phyloP scores from a whole-genome alignment of 2,329 filamentous ascomycete species.

The Teratosphaeria epicoccoides region DNA sequence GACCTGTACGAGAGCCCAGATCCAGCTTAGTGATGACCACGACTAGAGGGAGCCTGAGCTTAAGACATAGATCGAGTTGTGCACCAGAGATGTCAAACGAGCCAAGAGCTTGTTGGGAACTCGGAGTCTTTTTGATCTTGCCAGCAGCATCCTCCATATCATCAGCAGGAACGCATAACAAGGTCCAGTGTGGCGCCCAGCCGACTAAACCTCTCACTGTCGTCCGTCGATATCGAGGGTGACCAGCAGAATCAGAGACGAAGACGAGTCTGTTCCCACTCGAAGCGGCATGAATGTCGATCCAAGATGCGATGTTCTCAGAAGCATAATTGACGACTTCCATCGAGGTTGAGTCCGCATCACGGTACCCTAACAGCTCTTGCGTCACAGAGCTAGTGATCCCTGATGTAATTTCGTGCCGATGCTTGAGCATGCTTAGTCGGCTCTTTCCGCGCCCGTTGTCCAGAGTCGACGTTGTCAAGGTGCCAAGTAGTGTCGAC shows the following conservation, averaged over 20 bases:
- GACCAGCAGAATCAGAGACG: conserved; percentile 83
- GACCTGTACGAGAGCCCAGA: conserved; percentile 59
- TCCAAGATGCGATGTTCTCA: conserved; percentile 82
- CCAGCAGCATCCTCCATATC: conserved; percentile 45
- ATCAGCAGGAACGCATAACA: conserved; percentile 78
- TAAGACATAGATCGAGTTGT: conserved; percentile 76
- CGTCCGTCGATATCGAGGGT: conserved; percentile 79
- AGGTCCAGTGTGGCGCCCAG: conserved; percentile 89
- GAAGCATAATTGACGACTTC: conserved; percentile 73
- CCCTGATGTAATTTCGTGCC: conserved; percentile 84
- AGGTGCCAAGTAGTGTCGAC: conserved; percentile 75
- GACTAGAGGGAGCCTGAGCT: conserved; percentile 64
- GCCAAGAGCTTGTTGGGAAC: conserved; percentile 43
- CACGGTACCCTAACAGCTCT: conserved; percentile 74
- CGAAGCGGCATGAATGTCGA: conserved; percentile 77
- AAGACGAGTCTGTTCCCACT: conserved; percentile 69
- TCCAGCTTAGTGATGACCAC: conserved; percentile 89
- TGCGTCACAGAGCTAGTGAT: conserved; percentile 91
- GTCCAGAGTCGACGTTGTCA: conserved; percentile 79
- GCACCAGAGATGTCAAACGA: conserved; percentile 61
- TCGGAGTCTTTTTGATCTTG: conserved; percentile 36
- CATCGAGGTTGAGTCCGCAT: conserved; percentile 16
- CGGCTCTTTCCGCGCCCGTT: conserved; percentile 87
- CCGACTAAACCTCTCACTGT: conserved; percentile 83
- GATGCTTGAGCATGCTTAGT: conserved; percentile 78